Base-by-base conservation (phyloP, 2,329 filamentous ascomycete species). In the Phialophora expanda region DNA sequence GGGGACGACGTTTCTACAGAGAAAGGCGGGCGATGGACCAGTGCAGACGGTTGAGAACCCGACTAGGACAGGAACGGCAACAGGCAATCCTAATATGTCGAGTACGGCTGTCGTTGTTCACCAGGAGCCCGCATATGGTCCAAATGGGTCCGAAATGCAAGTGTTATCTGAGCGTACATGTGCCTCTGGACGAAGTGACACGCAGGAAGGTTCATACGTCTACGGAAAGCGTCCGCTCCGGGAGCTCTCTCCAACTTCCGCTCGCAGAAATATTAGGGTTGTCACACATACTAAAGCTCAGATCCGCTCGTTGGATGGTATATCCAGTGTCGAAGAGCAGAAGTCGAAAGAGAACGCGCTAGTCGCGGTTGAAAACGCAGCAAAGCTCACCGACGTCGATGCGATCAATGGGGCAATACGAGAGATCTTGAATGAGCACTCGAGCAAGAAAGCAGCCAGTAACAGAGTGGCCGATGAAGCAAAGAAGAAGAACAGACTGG, bases 361-460 rank as follows among this genome's bases (percentile, higher is more conserved):
- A n/a, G 46, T n/a, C 20, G 44, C 28, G 22, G 32, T n/a, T 12
- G 46, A 48, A 32, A 17, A 14, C n/a, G 30, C 14, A 32, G 22
- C 30, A 44, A 66, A 61, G 44, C 17, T 65, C 44, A 60, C 51
- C n/a, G 60, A 59, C 58, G 62, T 68, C 22, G 62, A 44, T 26
- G 65, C 73, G 71, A 62, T 79, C 30, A 78, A 78, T 65, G 72
- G 74, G 7, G 79, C 79, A 11, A 73, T 82, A 48, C 78, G 73
- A 65, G 78, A 78, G 11, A 73, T 82, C 24, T 73, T 82, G 12
- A 76, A 78, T 61, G 75, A 78, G 69, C 78, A 78, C 54, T 75
- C 77, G 44, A 70, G 30, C 59, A 69, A 32, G 70, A 72, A 59
- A 68, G 64, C 34, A 67, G 66, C 30, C 66, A 71, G 30, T 65